A percentile compares a stretch with the other conserved stretches of the same genome.
These are phyloP conservation scores for Aspergillus pseudoviridinutans DNA, from an alignment of 2,329 filamentous ascomycete genomes.

Conservation along the genomic window DNA sequence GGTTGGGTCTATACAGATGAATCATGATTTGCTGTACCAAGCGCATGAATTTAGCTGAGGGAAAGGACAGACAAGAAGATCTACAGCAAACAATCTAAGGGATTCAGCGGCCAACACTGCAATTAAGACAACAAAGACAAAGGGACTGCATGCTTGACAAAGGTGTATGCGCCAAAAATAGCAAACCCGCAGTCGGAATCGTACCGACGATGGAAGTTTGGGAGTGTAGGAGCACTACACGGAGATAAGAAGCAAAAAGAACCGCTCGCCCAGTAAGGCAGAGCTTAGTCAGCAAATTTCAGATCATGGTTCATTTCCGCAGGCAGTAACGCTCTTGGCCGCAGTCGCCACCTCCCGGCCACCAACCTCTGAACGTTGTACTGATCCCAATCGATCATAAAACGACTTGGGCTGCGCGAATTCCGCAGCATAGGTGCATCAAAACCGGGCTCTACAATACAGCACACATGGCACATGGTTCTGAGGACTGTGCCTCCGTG, in stretches of 20 bases:
- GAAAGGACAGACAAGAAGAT: background rate
- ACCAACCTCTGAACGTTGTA: background rate
- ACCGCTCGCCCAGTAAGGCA: background rate
- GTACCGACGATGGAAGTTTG: background rate
- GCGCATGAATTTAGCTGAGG: background rate
- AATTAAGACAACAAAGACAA: no score
- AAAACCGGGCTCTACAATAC: background rate
- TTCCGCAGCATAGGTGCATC: background rate
- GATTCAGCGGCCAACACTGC: no score
- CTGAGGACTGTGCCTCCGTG: constrained; percentile 61
- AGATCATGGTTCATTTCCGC: no score
- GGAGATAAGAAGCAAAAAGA: background rate
- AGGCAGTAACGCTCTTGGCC: no score
- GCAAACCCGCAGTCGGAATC: background rate
- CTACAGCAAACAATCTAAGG: background rate
- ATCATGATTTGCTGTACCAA: background rate
- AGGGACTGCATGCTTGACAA: no score
- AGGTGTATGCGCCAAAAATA: no score
- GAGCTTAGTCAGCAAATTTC: background rate
- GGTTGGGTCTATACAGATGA: background rate
- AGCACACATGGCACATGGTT: constrained; percentile 41
- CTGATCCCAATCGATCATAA: background rate
- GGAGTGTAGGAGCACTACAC: background rate
- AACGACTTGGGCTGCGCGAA: background rate
- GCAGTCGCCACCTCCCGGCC: background rate